Evolutionary conservation across 768 basidiomycete genomes (phyloP), one percentile per base, ranked within the genome.

Genomic region (Termitomyces heimii): DNA sequence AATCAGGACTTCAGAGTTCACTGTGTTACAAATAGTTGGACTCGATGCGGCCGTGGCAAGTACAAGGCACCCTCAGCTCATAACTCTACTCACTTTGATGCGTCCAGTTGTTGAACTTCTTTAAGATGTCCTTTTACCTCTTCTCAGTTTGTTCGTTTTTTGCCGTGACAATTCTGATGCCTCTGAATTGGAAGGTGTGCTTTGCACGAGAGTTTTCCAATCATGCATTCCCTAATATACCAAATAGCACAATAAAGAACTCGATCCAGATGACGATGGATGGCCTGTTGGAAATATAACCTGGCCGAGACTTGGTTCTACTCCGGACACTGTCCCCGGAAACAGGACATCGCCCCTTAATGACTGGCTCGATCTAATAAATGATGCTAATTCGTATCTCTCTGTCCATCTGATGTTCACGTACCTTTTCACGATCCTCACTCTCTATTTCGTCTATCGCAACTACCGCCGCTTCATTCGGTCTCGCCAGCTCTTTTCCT

Each of bases 11-110:
- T 94, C 92, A 45, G 96, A 99, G 68, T 94, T 92, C 59, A 89
- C 93, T 0, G 85, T 99, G 3, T 77, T 99, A 2, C 94, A 98
- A 70, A 96, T 97, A 50, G 96, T 99, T 13, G 96, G 96, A 0
- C 75, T 99, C 42, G 96, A 99, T 70, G 96, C 96, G 42, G 95
- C 94, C 2, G 97, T 98, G 64, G 93, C 94, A 67, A 65, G 92
- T 43, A 32, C 16, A 31, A 44, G 10, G 13, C 32, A 18, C 31
- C 45, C n/a, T 18, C 29, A 51, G 9, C 12, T 35, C 37, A 20
- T 13, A 18, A 55, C 18, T 29, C 28, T 42, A 7, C 24, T 54
- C 45, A 49, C 46, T 34, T 48, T 2, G 48, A 26, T 16, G 2
- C 12, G 9, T 28, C 31, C 67, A 97, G 93, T 80, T 98, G 2